Base-by-base conservation (phyloP, 202 grass and related monocot species). In the Setaria viridis region DNA sequence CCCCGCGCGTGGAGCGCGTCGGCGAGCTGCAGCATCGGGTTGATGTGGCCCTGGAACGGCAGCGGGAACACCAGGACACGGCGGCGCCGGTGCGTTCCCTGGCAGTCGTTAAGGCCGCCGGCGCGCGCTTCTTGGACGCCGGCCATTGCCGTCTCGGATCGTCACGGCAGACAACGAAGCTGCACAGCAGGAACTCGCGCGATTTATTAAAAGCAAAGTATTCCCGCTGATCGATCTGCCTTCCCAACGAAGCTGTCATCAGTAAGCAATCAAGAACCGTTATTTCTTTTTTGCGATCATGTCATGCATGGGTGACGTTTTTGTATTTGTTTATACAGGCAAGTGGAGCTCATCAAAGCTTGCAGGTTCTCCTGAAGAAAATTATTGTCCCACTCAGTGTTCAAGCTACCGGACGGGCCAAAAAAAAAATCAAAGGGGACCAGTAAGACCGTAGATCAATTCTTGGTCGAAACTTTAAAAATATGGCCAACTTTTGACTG, bases 11-110 rank as follows among this genome's bases (percentile, higher is more conserved):
- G 89, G 57, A 97, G 91, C 33, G 71, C 69, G 16, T 45, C 77
- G 76, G 87, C 91, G 4, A 97, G 91, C 49, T 90, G 77, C 35
- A 92, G 69, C 91, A 93, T 91, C 39, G 85, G 89, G 62, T 84
- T 97, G 63, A 96, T 80, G 81, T 93, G 94, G 37, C 94, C 94
- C 57, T 96, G 75, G 57, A 91, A 88, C 13, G 89, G 91, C 14
- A 87, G 76, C 1, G 94, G 89, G 65, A 93, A 91, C 42, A 91
- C 20, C 49, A 91, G 5, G 41, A 91, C 62, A 20, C 82, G 78
- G 34, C 39, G 39, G 0, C 7, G 39, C 6, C n/a, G 62, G 3
- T 9, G 42, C 9, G 5, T 39, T 17, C 48, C 0, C 35, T 12
- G 16, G 14, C 41, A 1, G 59, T 5, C n/a, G 49, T 0, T 21